Conservation (phyloP, 208 protist species). For the Acanthamoeba castellanii region DNA sequence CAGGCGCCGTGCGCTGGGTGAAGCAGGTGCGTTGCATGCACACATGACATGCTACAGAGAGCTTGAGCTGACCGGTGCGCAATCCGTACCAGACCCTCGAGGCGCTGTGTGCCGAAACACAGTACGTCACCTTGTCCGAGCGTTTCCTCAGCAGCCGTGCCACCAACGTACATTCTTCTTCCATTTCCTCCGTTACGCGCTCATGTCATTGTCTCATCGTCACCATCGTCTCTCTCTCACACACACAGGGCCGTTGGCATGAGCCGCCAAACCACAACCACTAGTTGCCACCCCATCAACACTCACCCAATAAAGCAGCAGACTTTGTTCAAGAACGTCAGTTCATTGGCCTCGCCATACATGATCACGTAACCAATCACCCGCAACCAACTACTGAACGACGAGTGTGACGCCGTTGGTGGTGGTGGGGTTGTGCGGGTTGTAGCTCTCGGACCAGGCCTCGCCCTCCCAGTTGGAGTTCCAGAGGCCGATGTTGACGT, state of each 20-base stretch:
- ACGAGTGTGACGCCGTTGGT: background rate
- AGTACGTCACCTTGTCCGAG: conserved; percentile 13
- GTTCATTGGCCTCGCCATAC: too few species aligned
- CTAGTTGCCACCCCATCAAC: too few species aligned
- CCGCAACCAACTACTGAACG: background rate
- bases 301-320: too few species aligned
- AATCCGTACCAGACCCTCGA: background rate
- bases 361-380: too few species aligned
- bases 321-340: too few species aligned
- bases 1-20: too few species aligned
- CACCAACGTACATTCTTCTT: background rate
- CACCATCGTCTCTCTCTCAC: too few species aligned
- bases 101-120: background rate
- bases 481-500: conserved; percentile 37
- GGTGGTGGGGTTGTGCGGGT: background rate
- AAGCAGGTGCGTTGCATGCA: background rate
- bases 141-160: background rate
- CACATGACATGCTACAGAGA: background rate
- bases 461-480: background rate
- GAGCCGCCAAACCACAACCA: too few species aligned
- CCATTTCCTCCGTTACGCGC: too few species aligned
- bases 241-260: too few species aligned
- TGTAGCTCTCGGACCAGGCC: conserved; percentile 6
- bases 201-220: too few species aligned
- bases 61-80: background rate